These are phyloP conservation scores for Neurospora sp. DNA, from an alignment of 495 filamentous ascomycete species.

Conservation along the genomic window DNA sequence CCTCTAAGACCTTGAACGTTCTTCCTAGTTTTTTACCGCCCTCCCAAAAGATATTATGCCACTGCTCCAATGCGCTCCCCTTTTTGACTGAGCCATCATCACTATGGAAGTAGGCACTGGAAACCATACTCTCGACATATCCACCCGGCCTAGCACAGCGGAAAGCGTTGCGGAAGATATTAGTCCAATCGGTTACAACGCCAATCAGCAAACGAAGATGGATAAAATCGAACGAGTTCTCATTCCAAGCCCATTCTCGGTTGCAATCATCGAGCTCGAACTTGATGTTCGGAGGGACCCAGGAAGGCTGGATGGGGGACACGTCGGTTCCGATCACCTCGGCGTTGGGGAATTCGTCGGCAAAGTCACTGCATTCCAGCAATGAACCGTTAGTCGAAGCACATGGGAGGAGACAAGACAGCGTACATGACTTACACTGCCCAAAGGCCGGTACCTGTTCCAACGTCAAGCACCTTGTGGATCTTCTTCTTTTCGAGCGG, in stretches of 20 bases:
- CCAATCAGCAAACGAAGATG: slow-evolving; percentile 41
- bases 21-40: slow-evolving; percentile 1
- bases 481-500: slow-evolving; percentile 34
- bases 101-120: neutral
- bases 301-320: slow-evolving; percentile 30
- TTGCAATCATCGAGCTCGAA: slow-evolving; percentile 43
- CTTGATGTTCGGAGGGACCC: slow-evolving; percentile 32
- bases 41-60: neutral
- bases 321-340: slow-evolving; percentile 44
- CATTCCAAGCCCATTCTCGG: slow-evolving; percentile 31
- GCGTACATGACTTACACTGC: too few relatives aligned
- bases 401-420: too few relatives aligned
- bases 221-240: slow-evolving; percentile 46
- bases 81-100: neutral
- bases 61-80: neutral
- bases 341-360: slow-evolving; percentile 35
- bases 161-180: slow-evolving; percentile 25
- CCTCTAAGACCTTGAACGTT: neutral
- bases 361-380: slow-evolving; percentile 35
- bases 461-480: slow-evolving; percentile 47
- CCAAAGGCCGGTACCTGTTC: slow-evolving; percentile 34
- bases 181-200: slow-evolving; percentile 41
- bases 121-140: neutral
- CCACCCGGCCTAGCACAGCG: neutral
- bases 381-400: too few relatives aligned